Conservation (phyloP, 2,329 filamentous ascomycete species). For the Verticillium longisporum region DNA sequence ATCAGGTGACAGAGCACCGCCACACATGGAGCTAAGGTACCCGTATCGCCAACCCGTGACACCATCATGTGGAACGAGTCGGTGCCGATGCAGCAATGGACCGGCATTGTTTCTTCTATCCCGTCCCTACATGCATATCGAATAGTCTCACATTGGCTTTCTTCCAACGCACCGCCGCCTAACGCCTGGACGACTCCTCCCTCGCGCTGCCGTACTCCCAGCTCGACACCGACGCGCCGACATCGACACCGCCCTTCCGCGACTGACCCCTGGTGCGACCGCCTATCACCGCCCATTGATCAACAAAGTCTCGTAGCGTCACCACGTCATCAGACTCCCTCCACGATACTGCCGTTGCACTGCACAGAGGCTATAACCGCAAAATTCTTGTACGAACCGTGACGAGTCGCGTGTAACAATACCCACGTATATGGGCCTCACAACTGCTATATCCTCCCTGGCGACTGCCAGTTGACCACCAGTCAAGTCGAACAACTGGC, state of each 20-base stretch:
- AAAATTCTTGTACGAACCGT: not conserved
- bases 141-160: not conserved
- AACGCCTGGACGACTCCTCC: not conserved
- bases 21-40: constrained; percentile 1
- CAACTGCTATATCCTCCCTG: constrained; percentile 3
- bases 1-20: constrained; percentile 6
- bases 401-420: not conserved
- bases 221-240: not conserved
- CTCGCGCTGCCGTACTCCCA: not conserved
- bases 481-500: constrained; percentile 28
- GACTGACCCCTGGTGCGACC: not conserved
- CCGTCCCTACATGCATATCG: not conserved
- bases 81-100: not conserved
- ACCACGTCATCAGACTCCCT: not conserved
- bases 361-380: not conserved
- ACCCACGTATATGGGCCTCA: constrained; percentile 1
- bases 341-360: not conserved
- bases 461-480: constrained; percentile 39
- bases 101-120: not conserved
- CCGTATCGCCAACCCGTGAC: not conserved
- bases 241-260: not conserved
- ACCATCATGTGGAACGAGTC: not conserved
- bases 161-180: not conserved
- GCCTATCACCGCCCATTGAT: not conserved
- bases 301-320: not conserved